Evolutionary conservation across 2,329 filamentous ascomycete species (phyloP).

Genomic region (Alternaria atra): DNA sequence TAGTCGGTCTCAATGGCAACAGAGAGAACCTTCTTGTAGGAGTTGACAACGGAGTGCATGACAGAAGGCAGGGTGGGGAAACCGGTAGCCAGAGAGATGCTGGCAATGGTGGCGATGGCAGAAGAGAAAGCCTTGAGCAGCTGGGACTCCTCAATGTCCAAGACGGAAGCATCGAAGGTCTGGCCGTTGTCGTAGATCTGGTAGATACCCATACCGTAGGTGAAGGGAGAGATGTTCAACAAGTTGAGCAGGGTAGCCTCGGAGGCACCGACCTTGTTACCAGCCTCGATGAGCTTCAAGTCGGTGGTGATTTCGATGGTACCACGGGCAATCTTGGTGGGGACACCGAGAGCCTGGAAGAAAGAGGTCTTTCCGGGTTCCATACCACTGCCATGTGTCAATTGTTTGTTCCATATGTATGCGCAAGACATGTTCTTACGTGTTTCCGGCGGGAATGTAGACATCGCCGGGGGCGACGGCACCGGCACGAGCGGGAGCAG

Average conservation of each 20-base stretch:
- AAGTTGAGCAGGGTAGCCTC: slow-evolving; percentile 99
- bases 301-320: slow-evolving; percentile 99
- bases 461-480: slow-evolving; percentile 93
- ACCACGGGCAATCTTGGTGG: slow-evolving; percentile 99
- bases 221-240: slow-evolving; percentile 89
- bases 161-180: slow-evolving; percentile 82
- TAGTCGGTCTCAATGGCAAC: slow-evolving; percentile 90
- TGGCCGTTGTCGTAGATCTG: slow-evolving; percentile 99
- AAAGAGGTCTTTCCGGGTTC: slow-evolving; percentile 99
- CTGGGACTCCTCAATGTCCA: slow-evolving; percentile 95
- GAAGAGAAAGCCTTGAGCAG: slow-evolving; percentile 83
- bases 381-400: slow-evolving; percentile 72
- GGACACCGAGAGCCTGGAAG: slow-evolving; percentile 99
- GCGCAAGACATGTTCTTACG: slow-evolving; percentile 51
- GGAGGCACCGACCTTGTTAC: slow-evolving; percentile 94
- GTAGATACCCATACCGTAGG: slow-evolving; percentile 91
- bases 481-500: slow-evolving; percentile 96
- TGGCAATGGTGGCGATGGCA: slow-evolving; percentile 86
- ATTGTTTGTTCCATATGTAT: slow-evolving; percentile 3
- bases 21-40: slow-evolving; percentile 95
- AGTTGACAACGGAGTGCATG: slow-evolving; percentile 95
- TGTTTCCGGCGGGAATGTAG: slow-evolving; percentile 97
- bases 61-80: slow-evolving; percentile 97
- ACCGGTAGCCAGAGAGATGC: slow-evolving; percentile 89
- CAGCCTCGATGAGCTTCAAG: slow-evolving; percentile 95